Evolutionary conservation across 1,284 basidiomycete genomes (phyloP).

Genomic region (Sanghuangporus sanghuang): DNA sequence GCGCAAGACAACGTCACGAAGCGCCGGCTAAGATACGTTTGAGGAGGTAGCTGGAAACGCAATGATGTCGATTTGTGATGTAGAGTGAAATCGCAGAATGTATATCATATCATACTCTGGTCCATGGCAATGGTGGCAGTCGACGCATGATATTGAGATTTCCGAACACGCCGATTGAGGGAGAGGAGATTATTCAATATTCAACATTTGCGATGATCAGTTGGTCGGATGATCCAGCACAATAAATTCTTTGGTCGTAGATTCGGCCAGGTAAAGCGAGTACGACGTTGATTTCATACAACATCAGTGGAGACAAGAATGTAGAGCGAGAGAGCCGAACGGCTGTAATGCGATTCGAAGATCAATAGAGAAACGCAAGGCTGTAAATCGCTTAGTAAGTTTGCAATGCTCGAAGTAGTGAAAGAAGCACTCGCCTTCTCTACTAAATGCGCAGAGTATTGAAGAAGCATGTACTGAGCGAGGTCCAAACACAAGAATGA

Average conservation of each 20-base stretch:
- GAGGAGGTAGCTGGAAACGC: neutral
- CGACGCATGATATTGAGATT: too few relatives aligned
- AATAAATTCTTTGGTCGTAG: too few relatives aligned
- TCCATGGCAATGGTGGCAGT: neutral
- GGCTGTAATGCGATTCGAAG: neutral
- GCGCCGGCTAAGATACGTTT: neutral
- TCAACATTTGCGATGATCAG: too few relatives aligned
- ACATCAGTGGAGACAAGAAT: neutral
- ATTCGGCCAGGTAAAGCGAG: too few relatives aligned
- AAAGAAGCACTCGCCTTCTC: neutral
- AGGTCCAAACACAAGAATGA: neutral
- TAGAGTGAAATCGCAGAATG: neutral
- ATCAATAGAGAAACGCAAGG: neutral
- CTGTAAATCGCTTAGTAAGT: neutral
- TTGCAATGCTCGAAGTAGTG: neutral
- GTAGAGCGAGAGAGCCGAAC: neutral
- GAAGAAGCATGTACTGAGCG: slow-evolving; percentile 70
- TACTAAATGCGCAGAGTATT: neutral
- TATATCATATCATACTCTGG: neutral
- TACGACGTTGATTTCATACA: too few relatives aligned
- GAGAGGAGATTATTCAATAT: too few relatives aligned
- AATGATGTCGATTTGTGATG: neutral
- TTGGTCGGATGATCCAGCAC: too few relatives aligned
- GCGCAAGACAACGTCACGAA: neutral
- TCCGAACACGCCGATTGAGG: too few relatives aligned